Percentiles rank a stretch among this genome's conserved stretches.
Conservation (phyloP, 2,329 filamentous ascomycete genomes). For the Karstenula rhodostoma region DNA sequence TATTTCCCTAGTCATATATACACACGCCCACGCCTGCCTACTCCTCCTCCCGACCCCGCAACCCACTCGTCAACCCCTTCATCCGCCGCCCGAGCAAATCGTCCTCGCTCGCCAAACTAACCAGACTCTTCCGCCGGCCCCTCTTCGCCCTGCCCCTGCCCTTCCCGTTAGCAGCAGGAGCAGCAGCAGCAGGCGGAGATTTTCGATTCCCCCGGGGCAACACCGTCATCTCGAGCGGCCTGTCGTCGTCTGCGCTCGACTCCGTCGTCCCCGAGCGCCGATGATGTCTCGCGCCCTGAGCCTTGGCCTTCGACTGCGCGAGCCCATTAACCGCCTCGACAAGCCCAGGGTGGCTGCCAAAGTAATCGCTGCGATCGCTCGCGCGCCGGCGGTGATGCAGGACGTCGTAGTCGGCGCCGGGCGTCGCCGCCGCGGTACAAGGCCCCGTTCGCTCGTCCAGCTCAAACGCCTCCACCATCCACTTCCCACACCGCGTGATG, state of each 20-base stretch:
- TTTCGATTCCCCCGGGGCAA: slow-evolving; percentile 27
- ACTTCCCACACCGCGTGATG: slow-evolving; percentile 77
- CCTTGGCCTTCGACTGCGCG: slow-evolving; percentile 32
- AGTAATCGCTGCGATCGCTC: slow-evolving; percentile 80
- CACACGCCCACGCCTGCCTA: not conserved
- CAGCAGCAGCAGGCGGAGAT: not conserved
- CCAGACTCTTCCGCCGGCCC: slow-evolving; percentile 50
- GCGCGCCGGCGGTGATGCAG: slow-evolving; percentile 8
- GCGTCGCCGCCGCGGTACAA: slow-evolving; percentile 24
- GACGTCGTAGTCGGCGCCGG: not conserved
- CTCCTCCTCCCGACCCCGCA: slow-evolving; percentile 40
- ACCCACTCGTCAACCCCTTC: slow-evolving; percentile 54
- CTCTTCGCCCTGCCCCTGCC: slow-evolving; percentile 33
- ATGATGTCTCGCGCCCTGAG: slow-evolving; percentile 55
- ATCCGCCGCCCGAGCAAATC: slow-evolving; percentile 59
- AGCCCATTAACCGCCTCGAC: slow-evolving; percentile 71
- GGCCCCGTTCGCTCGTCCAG: slow-evolving; percentile 52
- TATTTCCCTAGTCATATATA: not conserved
- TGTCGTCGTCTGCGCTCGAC: slow-evolving; percentile 80
- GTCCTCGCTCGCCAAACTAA: slow-evolving; percentile 57
- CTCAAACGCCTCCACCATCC: slow-evolving; percentile 82
- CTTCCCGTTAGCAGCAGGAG: slow-evolving; percentile 8
- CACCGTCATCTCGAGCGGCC: slow-evolving; percentile 78
- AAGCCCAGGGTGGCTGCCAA: slow-evolving; percentile 73
- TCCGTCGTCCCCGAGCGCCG: slow-evolving; percentile 59